Conservation (phyloP, 2,329 filamentous ascomycete genomes). For the Pseudocercospora macadamiae region DNA sequence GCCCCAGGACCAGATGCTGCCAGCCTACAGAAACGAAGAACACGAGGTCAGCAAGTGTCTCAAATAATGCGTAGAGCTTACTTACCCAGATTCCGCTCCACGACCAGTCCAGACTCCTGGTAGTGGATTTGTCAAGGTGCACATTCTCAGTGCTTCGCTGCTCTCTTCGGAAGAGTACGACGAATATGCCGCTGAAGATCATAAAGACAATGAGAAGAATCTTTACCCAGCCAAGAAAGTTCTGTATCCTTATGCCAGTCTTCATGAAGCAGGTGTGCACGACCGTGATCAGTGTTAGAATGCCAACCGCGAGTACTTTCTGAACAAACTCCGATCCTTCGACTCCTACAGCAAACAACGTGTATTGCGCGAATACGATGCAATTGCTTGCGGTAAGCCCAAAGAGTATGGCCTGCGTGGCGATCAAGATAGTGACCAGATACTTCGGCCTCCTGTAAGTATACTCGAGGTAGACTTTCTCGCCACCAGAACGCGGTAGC, state of each 20-base stretch:
- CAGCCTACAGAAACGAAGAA: too few species aligned
- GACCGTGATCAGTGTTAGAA: conserved; percentile 43
- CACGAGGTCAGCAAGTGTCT: too few species aligned
- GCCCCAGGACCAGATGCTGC: conserved; percentile 63
- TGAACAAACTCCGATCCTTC: conserved; percentile 55
- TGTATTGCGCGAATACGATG: conserved; percentile 30
- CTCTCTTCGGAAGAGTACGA: conserved; percentile 35
- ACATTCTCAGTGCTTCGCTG: conserved; percentile 18
- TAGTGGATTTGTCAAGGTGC: neutral
- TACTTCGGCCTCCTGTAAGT: conserved; percentile 66
- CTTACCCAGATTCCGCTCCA: conserved; percentile 29
- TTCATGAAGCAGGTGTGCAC: conserved; percentile 43
- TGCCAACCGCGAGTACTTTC: conserved; percentile 53
- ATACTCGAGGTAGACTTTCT: conserved; percentile 72
- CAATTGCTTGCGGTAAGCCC: conserved; percentile 72
- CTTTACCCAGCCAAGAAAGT: conserved; percentile 46
- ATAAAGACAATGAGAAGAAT: conserved; percentile 44
- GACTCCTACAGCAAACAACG: conserved; percentile 57
- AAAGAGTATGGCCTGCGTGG: conserved; percentile 64
- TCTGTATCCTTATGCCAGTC: conserved; percentile 43
- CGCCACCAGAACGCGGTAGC: conserved; percentile 68
- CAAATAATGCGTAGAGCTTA: too few species aligned
- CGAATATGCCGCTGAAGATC: conserved; percentile 42
- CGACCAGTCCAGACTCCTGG: conserved; percentile 18
- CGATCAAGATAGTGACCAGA: conserved; percentile 65